These are phyloP conservation scores for Rutstroemia sp. DNA, from an alignment of 2,329 filamentous ascomycete species.

Conservation along the genomic window DNA sequence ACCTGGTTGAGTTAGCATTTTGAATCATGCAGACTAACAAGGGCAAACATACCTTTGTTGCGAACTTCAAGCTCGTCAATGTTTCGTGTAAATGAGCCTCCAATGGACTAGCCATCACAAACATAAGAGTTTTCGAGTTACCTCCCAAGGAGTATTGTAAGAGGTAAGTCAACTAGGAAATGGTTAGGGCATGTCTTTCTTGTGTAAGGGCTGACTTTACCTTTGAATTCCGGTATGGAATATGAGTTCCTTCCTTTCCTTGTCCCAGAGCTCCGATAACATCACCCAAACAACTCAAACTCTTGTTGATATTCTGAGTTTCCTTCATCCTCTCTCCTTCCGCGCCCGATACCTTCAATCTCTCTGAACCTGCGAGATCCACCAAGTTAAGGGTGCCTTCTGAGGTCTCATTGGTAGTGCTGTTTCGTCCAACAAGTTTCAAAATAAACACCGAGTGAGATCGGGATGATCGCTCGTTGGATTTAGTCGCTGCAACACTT, in stretches of 20 bases:
- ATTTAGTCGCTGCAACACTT: constrained; percentile 92
- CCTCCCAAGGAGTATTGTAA: constrained; percentile 92
- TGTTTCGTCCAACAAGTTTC: constrained; percentile 65
- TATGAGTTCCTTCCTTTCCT: constrained; percentile 67
- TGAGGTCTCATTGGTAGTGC: constrained; percentile 67
- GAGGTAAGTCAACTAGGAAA: constrained; percentile 70
- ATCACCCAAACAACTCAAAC: constrained; percentile 82
- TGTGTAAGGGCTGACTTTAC: constrained; percentile 34
- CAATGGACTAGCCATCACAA: constrained; percentile 93
- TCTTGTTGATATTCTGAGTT: constrained; percentile 97
- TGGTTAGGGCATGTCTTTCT: constrained; percentile 15
- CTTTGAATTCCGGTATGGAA: constrained; percentile 95
- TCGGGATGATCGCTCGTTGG: constrained; percentile 88
- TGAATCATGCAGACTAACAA: constrained; percentile 5
- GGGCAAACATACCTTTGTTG: constrained; percentile 65
- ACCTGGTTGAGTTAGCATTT: constrained; percentile 41
- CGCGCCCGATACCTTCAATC: constrained; percentile 77
- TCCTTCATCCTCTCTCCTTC: constrained; percentile 85
- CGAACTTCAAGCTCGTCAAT: constrained; percentile 89
- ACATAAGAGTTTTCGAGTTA: constrained; percentile 97
- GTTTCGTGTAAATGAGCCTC: constrained; percentile 89
- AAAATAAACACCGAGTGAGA: constrained; percentile 96
- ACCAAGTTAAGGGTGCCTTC: constrained; percentile 94
- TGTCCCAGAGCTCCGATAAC: constrained; percentile 90
- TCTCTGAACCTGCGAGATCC: constrained; percentile 88